phyloP scores from a whole-genome alignment of 2,329 filamentous ascomycete species.

The Aureobasidium sp. region DNA sequence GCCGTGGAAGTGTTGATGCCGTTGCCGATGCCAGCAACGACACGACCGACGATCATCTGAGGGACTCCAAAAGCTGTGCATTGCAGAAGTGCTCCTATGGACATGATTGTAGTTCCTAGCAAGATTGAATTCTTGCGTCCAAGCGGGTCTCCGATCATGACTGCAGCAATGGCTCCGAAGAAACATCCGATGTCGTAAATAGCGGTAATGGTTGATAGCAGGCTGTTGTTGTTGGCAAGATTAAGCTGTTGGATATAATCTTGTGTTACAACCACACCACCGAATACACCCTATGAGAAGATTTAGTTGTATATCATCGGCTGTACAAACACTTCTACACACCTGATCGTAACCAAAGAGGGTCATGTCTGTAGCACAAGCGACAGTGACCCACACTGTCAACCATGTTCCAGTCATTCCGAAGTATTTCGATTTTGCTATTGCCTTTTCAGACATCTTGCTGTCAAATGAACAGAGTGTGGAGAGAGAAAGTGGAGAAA shows the following conservation, averaged over 20 bases:
- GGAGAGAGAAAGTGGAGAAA: background rate
- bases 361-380: slow-evolving; percentile 39
- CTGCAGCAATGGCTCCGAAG: slow-evolving; percentile 45
- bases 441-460: slow-evolving; percentile 7
- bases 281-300: slow-evolving; percentile 37
- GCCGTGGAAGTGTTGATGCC: slow-evolving; percentile 41
- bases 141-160: slow-evolving; percentile 40
- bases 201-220: slow-evolving; percentile 40
- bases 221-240: slow-evolving; percentile 24
- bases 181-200: slow-evolving; percentile 55
- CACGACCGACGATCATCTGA: slow-evolving; percentile 43
- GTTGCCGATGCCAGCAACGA: slow-evolving; percentile 41
- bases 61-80: slow-evolving; percentile 35
- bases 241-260: slow-evolving; percentile 43
- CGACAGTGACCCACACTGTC: slow-evolving; percentile 47
- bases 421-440: slow-evolving; percentile 35
- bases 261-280: slow-evolving; percentile 45
- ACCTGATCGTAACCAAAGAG: slow-evolving; percentile 27
- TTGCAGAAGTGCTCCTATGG: slow-evolving; percentile 40
- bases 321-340: background rate
- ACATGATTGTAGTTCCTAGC: slow-evolving; percentile 40
- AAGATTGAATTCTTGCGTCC: slow-evolving; percentile 42
- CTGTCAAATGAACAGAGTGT: background rate
- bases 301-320: slow-evolving; percentile 29
- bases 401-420: slow-evolving; percentile 47